Conservation (phyloP, 2,329 filamentous ascomycete genomes). For the Monosporascus sp. region DNA sequence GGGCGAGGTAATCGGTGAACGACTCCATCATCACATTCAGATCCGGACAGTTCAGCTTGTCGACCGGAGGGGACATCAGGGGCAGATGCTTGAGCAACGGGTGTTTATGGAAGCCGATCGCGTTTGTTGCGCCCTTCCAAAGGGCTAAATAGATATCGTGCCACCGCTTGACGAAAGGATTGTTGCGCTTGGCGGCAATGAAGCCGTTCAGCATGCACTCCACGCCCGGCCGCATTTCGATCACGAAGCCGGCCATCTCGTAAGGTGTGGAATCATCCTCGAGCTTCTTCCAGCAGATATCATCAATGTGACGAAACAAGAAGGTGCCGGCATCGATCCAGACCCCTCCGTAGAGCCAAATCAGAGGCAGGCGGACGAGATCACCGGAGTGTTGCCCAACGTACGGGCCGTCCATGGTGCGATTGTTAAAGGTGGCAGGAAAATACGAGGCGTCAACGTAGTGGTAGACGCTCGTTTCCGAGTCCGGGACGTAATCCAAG, state of each 20-base stretch:
- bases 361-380: conserved; percentile 37
- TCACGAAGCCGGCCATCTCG: conserved; percentile 26
- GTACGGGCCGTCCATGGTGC: conserved; percentile 39
- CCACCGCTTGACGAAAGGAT: conserved; percentile 40
- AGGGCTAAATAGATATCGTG: conserved; percentile 31
- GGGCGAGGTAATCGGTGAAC: conserved; percentile 27
- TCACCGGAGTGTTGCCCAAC: conserved; percentile 42
- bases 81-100: conserved; percentile 25
- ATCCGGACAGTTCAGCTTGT: conserved; percentile 18
- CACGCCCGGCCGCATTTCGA: conserved; percentile 21
- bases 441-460: conserved; percentile 31
- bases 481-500: conserved; percentile 31
- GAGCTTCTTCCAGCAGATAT: conserved; percentile 38
- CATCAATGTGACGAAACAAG: conserved; percentile 35
- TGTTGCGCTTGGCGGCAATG: conserved; percentile 35
- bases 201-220: conserved; percentile 36
- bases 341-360: conserved; percentile 37
- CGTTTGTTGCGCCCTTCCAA: conserved; percentile 30
- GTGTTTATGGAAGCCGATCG: conserved; percentile 27
- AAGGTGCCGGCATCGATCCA: conserved; percentile 40
- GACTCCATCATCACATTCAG: conserved; percentile 18
- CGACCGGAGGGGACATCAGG: conserved; percentile 17
- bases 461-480: conserved; percentile 29
- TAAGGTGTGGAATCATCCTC: conserved; percentile 30
- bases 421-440: conserved; percentile 36